Evolutionary conservation across 371 early-diverging fungal genomes (phyloP).

Genomic region (Actinomortierella wolfii): DNA sequence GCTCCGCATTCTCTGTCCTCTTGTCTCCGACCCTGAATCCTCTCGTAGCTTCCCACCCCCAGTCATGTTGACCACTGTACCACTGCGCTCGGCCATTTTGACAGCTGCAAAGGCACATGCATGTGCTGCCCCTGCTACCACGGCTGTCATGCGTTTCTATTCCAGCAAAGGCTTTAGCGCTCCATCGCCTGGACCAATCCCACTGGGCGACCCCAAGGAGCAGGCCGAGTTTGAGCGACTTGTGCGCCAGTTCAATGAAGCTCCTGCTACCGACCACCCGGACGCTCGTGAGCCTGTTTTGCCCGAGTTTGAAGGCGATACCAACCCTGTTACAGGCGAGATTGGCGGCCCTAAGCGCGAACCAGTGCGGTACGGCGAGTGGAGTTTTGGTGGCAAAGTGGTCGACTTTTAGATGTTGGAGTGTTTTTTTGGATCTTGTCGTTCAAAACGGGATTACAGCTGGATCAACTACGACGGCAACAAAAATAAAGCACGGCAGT

Average conservation of each 20-base stretch:
- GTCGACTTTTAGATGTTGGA: slow-evolving; percentile 79
- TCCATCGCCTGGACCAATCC: slow-evolving; percentile 68
- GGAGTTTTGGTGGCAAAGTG: slow-evolving; percentile 87
- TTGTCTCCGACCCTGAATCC: too few species aligned
- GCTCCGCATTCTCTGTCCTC: too few species aligned
- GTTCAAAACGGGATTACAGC: too few species aligned
- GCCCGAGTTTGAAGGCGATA: slow-evolving; percentile 74
- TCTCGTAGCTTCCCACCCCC: too few species aligned
- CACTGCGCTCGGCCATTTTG: neutral
- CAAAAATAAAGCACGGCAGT: too few species aligned
- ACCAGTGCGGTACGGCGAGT: slow-evolving; percentile 87
- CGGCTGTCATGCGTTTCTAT: neutral
- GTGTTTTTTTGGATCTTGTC: neutral
- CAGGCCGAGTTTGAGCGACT: slow-evolving; percentile 80
- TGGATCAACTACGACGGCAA: too few species aligned
- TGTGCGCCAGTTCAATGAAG: slow-evolving; percentile 50
- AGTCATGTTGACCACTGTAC: too few species aligned
- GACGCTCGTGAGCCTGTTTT: slow-evolving; percentile 58
- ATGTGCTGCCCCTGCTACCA: neutral
- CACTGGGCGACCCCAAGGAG: slow-evolving; percentile 69
- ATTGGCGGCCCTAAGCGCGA: slow-evolving; percentile 85
- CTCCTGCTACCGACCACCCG: slow-evolving; percentile 55
- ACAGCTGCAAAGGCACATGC: neutral
- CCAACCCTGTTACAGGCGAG: slow-evolving; percentile 84
- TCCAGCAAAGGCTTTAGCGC: slow-evolving; percentile 28